Base-by-base conservation (phyloP, 148 eudicot species). In the Heliamphora exappendiculata region DNA sequence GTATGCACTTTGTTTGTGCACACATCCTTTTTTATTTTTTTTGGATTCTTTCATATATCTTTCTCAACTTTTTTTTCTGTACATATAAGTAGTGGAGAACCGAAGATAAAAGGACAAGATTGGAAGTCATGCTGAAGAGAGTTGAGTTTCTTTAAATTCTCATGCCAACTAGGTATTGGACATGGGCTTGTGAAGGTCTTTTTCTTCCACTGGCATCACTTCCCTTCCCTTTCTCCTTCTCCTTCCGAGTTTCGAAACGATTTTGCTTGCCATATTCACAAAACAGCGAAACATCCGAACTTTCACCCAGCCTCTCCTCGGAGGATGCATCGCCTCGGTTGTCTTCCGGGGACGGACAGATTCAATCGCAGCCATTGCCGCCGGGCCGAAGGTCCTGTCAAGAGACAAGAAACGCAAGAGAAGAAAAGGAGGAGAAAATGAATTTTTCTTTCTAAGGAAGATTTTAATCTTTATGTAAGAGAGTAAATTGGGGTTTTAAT, bases 241-340 rank as follows among this genome's bases (percentile, higher is more conserved):
- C 26, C 6, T 0, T 62, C 16, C 34, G 24, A 11, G 31, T 28
- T 75, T 50, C 2, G 60, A 68, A 1, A 49, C 31, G 33, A 65
- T 65, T 34, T 22, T 65, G 12, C 60, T 24, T 37, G 60, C 29
- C 33, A 45, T 9, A 57, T 44, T 28, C 17, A 47, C 42, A 63
- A 60, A 62, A 14, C 34, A 22, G 36, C 53, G n/a, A 42, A 29
- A 26, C 7, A 75, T 73, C 34, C 8, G 26, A 39, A 73, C 75
- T 72, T 72, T 72, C 33, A 73, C 63, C 65, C 39, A 66, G 22
- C 70, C 67, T 75, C 67, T 44, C 57, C 45, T 60, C 13, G 70
- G 78, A 19, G 72, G 78, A 66, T 65, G 62, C 49, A 62, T 66
- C 7, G 49, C 73, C 39, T 47, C 44, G 33, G 13, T 9, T 26